These are phyloP conservation scores for Clavispora vitiphila DNA, from an alignment of 805 yeast species.

Conservation along the genomic window DNA sequence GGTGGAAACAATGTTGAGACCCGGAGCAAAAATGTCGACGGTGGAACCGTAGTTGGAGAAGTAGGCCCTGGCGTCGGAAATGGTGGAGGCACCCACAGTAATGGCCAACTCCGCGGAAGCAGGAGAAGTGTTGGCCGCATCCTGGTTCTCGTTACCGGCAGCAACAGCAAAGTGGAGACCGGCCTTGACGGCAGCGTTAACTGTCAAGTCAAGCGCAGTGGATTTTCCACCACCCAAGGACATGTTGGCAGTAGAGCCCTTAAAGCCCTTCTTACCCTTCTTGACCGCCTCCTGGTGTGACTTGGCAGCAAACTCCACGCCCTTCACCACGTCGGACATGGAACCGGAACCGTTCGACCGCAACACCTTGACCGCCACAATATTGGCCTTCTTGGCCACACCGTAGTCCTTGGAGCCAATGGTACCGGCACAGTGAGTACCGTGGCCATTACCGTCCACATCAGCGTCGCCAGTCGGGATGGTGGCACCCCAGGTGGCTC, in stretches of 20 bases:
- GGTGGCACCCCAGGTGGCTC: constrained; percentile 57
- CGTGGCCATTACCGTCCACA: constrained; percentile 77
- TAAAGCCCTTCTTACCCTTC: constrained; percentile 41
- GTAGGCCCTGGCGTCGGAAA: constrained; percentile 42
- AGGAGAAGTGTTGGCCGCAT: constrained; percentile 57
- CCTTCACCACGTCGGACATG: constrained; percentile 39
- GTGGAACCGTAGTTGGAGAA: constrained; percentile 52
- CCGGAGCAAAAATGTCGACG: constrained; percentile 53
- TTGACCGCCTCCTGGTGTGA: constrained; percentile 35
- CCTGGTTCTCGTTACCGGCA: constrained; percentile 59
- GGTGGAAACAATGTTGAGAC: constrained; percentile 51
- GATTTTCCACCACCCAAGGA: constrained; percentile 57
- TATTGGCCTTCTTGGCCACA: constrained; percentile 58
- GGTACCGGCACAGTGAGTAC: constrained; percentile 90
- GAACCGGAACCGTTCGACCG: constrained; percentile 35
- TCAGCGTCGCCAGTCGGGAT: constrained; percentile 58
- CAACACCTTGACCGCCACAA: constrained; percentile 41
- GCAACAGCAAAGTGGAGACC: constrained; percentile 60
- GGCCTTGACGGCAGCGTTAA: constrained; percentile 52
- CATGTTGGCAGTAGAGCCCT: constrained; percentile 61
- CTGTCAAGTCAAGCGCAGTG: constrained; percentile 52
- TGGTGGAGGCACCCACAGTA: constrained; percentile 48
- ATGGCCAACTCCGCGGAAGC: constrained; percentile 53
- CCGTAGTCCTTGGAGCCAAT: constrained; percentile 79
- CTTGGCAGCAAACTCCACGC: constrained; percentile 42